Base-by-base conservation (phyloP, 768 basidiomycete species). In the Pisolithus microcarpus region DNA sequence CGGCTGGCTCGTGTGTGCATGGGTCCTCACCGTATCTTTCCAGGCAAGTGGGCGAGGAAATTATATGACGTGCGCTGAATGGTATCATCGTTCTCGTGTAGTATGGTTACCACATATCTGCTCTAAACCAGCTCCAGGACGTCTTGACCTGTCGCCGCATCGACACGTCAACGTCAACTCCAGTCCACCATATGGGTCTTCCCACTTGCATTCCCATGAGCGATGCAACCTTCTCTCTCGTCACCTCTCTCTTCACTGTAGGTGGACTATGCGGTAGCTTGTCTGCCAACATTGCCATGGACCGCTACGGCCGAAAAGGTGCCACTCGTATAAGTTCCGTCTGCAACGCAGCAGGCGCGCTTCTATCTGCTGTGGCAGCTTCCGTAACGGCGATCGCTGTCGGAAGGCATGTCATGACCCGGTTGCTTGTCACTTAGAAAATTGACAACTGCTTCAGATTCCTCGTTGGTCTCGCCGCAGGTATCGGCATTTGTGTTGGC, bases 71-170 rank as follows among this genome's bases (percentile, higher is more conserved):
- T n/a, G 42, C 26, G 15, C 16, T 7, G 30, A 34, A 10, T 34
- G 10, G 34, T 34, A 49, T 15, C 53, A 34, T 5, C 13, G 26
- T 43, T n/a, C n/a, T 30, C 13, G 40, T 49, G 23, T 49, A 89
- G 79, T 91, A 90, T 70, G 93, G 92, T n/a, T 96, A 87, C 66
- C 91, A 95, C 65, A 89, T 92, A 38, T 88, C 91, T 1, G 85
- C 85, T 15, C 78, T 97, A 52, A 97, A 97, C 65, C 91, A 93
- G 64, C 83, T 94, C 23, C 83, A 90, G 61, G 78, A 77, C 5
- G 81, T 85, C 39, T 63, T 93, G 51, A 90, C 86, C 3, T 95
- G 91, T 70, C 76, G 77, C 46, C 58, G 64, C 43, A 28, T 58
- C 42, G 53, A 58, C 30, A 49, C 49, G 8, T 18, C 52, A 24